Percentiles rank a stretch among this genome's conserved stretches.
These are phyloP conservation scores for Tephrocybe sp. DNA, from an alignment of 768 basidiomycete species.

Conservation along the genomic window DNA sequence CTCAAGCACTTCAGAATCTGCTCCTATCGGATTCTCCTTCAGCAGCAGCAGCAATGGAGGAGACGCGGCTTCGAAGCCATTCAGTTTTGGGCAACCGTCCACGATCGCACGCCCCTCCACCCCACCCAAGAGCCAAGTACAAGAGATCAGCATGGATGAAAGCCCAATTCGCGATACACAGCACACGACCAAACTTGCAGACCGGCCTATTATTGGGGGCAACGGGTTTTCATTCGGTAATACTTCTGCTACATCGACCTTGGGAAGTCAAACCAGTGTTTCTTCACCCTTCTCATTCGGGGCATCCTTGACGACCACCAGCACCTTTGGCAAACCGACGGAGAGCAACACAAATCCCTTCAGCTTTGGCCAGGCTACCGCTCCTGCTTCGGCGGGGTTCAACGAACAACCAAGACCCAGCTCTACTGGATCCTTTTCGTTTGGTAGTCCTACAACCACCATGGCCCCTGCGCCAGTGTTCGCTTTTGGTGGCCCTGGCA, in stretches of 20 bases:
- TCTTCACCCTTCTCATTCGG: conserved; percentile 42
- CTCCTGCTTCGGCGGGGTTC: conserved; percentile 36
- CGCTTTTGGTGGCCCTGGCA: conserved; percentile 40
- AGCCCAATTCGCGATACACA: conserved; percentile 69
- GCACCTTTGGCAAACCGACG: conserved; percentile 50
- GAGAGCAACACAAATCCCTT: conserved; percentile 40
- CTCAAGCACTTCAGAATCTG: conserved; percentile 21
- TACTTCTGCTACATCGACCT: conserved; percentile 28
- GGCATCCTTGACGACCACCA: conserved; percentile 31
- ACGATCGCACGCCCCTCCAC: conserved; percentile 49
- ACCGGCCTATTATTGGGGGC: conserved; percentile 36
- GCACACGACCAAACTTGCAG: conserved; percentile 36
- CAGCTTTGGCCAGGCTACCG: conserved; percentile 45
- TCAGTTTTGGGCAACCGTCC: conserved; percentile 47
- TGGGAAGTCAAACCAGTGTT: conserved; percentile 25
- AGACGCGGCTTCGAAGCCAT: conserved; percentile 49
- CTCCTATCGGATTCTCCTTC: conserved; percentile 46
- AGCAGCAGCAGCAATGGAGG: conserved; percentile 37
- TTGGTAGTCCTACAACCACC: conserved; percentile 39
- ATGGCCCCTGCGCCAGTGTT: conserved; percentile 40
- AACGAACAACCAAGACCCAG: conserved; percentile 38
- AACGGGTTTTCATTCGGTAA: conserved; percentile 48
- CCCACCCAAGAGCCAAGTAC: conserved; percentile 60
- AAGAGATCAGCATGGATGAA: conserved; percentile 79
- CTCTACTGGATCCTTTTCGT: conserved; percentile 46